These are phyloP conservation scores for Colletotrichum trifolii DNA, from an alignment of 2,329 filamentous ascomycete genomes.

Conservation along the genomic window DNA sequence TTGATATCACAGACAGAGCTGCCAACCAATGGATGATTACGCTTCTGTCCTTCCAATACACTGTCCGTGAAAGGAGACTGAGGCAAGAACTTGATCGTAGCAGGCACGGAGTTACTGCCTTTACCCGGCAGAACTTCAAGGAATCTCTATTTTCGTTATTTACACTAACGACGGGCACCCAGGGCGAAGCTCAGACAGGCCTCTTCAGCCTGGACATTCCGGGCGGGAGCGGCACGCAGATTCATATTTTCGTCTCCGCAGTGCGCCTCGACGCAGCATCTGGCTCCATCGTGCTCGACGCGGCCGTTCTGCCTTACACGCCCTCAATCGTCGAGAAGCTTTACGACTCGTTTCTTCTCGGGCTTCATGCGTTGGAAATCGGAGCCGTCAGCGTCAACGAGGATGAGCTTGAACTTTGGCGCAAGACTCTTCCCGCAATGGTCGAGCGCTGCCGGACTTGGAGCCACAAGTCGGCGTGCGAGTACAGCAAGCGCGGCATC, in stretches of 20 bases:
- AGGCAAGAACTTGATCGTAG: slow-evolving; percentile 43
- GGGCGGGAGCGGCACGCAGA: slow-evolving; percentile 52
- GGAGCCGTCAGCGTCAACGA: slow-evolving; percentile 56
- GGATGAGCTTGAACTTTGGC: slow-evolving; percentile 68
- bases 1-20: slow-evolving; percentile 50
- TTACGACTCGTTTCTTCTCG: slow-evolving; percentile 49
- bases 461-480: slow-evolving; percentile 54
- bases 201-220: slow-evolving; percentile 55
- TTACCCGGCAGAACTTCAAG: slow-evolving; percentile 58
- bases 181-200: slow-evolving; percentile 54
- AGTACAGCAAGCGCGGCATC: slow-evolving; percentile 51
- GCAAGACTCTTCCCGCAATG: slow-evolving; percentile 54
- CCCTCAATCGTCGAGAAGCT: slow-evolving; percentile 47
- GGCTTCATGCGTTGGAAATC: slow-evolving; percentile 50
- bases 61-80: slow-evolving; percentile 51
- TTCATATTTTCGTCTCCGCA: slow-evolving; percentile 53
- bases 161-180: slow-evolving; percentile 57
- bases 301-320: slow-evolving; percentile 58
- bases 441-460: slow-evolving; percentile 62
- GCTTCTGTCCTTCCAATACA: slow-evolving; percentile 54
- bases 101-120: slow-evolving; percentile 40
- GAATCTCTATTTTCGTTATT: slow-evolving; percentile 60
- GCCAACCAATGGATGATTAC: slow-evolving; percentile 52
- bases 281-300: slow-evolving; percentile 57
- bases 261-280: slow-evolving; percentile 56